Evolutionary conservation across 495 filamentous ascomycete genomes (phyloP).

Genomic region (Cenococcum geophilum): DNA sequence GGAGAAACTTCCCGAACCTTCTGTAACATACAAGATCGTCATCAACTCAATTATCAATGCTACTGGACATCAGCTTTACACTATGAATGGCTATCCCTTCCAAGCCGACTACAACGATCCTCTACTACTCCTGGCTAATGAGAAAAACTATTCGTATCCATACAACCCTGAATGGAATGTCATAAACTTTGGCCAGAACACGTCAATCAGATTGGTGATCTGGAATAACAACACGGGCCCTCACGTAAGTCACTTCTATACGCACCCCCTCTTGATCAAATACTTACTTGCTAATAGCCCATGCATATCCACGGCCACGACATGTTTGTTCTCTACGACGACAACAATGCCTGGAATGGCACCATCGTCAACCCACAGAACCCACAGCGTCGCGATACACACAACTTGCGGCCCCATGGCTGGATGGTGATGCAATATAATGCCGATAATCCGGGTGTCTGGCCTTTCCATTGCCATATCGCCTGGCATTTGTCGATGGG

Average conservation of each 20-base stretch:
- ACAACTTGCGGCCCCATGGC: constrained; percentile 6
- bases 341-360: constrained; percentile 20
- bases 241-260: neutral
- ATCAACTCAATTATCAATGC: constrained; percentile 32
- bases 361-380: constrained; percentile 15
- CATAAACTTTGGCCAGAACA: constrained; percentile 34
- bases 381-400: constrained; percentile 20
- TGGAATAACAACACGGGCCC: constrained; percentile 25
- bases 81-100: constrained; percentile 29
- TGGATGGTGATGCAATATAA: constrained; percentile 23
- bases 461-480: constrained; percentile 29
- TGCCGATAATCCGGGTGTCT: constrained; percentile 26
- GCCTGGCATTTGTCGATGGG: constrained; percentile 21
- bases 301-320: constrained; percentile 30
- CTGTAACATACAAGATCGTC: constrained; percentile 25
- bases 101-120: constrained; percentile 39
- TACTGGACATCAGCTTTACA: constrained; percentile 16
- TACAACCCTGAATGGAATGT: constrained; percentile 28
- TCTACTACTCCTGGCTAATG: constrained; percentile 33
- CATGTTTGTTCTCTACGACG: constrained; percentile 18
- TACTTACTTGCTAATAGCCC: neutral
- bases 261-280: no score
- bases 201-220: constrained; percentile 32
- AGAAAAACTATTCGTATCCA: constrained; percentile 7
- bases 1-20: constrained; percentile 27